Evolutionary conservation across 805 yeast genomes (phyloP), one percentile per base, ranked within the genome.

Genomic region (Alloascoidea hylecoeti): DNA sequence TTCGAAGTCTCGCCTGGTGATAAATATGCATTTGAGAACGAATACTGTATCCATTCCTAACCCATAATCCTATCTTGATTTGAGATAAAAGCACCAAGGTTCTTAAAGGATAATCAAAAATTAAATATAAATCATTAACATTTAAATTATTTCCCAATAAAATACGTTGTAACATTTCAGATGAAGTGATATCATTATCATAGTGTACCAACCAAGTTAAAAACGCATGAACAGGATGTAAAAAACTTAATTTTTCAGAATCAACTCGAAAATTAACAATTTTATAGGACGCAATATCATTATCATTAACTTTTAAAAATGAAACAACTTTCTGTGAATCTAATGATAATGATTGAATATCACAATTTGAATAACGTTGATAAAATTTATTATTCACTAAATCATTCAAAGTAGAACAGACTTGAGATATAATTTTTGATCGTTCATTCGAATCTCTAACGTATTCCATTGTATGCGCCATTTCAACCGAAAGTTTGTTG

Each of bases 21-120:
- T 89, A 89, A 40, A 86, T 75, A 46, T 76, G 79, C 44, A 81
- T 66, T 51, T 89, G 97, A 17, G 77, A 75, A 33, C 80, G 66
- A 3, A 85, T 75, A 33, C 88, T 78, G 41, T 73, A 69, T 0
- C 98, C 98, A 56, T 89, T 89, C 49, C 97, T 70, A 0, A 89
- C 96, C 97, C 97, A 89, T 40, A 80, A 70, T 0, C 96, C 96
- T 0, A 81, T 75, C 42, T 83, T 78, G 5, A 89, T 81, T 49
- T 92, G 96, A 0, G 95, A 74, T 45, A 84, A 57, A 5, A 83
- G 56, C 0, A 83, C 95, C 18, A 85, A 51, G 0, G 88, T 78
- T 41, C 94, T 65, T 15, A 92, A 54, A 0, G 96, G 80, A 44
- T 80, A 77, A 44, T 85, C 95, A 44, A 79, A 70, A 4, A 79